Evolutionary conservation across 441 rosid genomes (phyloP).

Genomic region (Erodium moschatum): DNA sequence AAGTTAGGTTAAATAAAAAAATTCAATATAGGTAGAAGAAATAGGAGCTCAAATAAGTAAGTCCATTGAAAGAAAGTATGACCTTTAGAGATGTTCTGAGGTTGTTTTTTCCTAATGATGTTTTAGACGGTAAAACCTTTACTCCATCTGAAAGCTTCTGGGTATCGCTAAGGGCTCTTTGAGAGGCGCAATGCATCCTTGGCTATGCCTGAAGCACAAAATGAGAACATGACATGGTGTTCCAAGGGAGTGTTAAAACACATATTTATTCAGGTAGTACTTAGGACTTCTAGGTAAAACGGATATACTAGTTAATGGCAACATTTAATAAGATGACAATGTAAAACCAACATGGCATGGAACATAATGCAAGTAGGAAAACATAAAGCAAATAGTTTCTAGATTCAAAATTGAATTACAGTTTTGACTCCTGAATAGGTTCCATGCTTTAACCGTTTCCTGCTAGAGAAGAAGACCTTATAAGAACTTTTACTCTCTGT

Average conservation of each 20-base stretch:
- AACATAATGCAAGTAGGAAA: background rate
- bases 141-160: constrained; percentile 18
- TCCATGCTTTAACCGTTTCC: background rate
- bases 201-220: constrained; percentile 24
- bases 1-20: background rate
- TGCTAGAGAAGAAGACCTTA: background rate
- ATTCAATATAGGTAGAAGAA: background rate
- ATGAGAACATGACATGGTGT: background rate
- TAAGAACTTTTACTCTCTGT: background rate
- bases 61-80: background rate
- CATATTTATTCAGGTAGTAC: background rate
- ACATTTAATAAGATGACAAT: too few relatives aligned
- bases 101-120: constrained; percentile 21
- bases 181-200: constrained; percentile 29
- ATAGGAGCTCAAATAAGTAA: background rate
- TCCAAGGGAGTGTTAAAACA: background rate
- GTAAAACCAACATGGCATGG: background rate
- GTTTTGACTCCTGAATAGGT: background rate
- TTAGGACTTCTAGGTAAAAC: background rate
- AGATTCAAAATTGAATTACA: background rate
- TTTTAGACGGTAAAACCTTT: constrained; percentile 22
- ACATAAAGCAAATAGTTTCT: background rate
- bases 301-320: background rate
- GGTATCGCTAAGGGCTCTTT: constrained; percentile 18
- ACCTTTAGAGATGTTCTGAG: constrained; percentile 23